phyloP scores from a whole-genome alignment of 139 green algal genomes.

The Coccomyxa sp. region DNA sequence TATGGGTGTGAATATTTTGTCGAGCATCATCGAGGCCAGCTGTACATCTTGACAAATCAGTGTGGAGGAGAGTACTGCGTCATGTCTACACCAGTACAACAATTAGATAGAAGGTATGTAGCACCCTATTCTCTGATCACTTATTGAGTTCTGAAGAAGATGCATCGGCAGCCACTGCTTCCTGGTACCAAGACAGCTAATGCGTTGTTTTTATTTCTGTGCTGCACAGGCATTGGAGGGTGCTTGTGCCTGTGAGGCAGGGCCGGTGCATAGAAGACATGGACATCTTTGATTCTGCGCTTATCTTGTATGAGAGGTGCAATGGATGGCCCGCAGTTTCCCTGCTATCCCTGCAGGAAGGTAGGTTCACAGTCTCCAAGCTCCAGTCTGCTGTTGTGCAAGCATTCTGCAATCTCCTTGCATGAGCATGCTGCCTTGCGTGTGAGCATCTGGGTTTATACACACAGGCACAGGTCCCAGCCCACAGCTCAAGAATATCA shows the following conservation, averaged over 20 bases:
- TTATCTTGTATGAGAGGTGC: conserved; percentile 41
- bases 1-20: conserved; percentile 74
- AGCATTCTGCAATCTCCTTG: neutral
- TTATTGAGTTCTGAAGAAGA: neutral
- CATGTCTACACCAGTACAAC: neutral
- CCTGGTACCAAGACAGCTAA: neutral
- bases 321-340: conserved; percentile 18
- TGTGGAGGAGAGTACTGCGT: neutral
- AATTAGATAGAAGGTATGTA: neutral
- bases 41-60: conserved; percentile 18
- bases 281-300: conserved; percentile 46
- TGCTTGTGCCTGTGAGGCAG: conserved; percentile 21
- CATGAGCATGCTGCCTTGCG: neutral
- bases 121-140: neutral
- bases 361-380: neutral
- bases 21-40: conserved; percentile 39
- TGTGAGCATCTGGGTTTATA: neutral
- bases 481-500: neutral
- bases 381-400: neutral
- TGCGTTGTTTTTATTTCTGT: neutral
- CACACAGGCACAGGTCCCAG: neutral
- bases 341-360: conserved; percentile 1
- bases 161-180: neutral
- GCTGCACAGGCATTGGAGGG: neutral
- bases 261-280: conserved; percentile 46